Evolutionary conservation across 2,329 filamentous ascomycete genomes (phyloP).

Genomic region (Aspergillus calidoustus): DNA sequence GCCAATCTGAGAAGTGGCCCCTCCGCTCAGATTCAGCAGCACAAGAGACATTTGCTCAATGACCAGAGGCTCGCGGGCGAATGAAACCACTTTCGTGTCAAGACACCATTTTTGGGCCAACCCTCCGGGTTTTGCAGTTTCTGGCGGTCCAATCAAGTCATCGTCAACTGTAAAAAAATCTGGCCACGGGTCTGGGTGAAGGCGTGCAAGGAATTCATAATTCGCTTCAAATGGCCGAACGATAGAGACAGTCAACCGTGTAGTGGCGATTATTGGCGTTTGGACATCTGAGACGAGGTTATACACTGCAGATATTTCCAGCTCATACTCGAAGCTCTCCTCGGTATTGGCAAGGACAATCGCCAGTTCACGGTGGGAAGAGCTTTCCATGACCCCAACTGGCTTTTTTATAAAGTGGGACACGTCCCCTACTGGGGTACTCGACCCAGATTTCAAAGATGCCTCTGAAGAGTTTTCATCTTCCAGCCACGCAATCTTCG

Average conservation of each 20-base stretch:
- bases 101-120: constrained; percentile 82
- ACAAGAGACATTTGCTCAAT: constrained; percentile 69
- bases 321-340: constrained; percentile 63
- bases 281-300: constrained; percentile 77
- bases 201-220: constrained; percentile 80
- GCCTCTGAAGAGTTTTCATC: constrained; percentile 31
- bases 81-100: constrained; percentile 72
- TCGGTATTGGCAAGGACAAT: constrained; percentile 58
- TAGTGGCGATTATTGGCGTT: constrained; percentile 77
- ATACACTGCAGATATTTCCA: constrained; percentile 77
- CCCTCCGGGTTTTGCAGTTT: constrained; percentile 56
- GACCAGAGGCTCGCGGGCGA: constrained; percentile 67
- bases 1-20: constrained; percentile 60
- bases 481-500: constrained; percentile 54
- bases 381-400: constrained; percentile 42
- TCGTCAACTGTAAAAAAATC: constrained; percentile 74
- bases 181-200: constrained; percentile 82
- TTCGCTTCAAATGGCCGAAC: constrained; percentile 88
- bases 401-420: constrained; percentile 39
- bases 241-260: constrained; percentile 71
- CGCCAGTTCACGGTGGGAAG: constrained; percentile 36
- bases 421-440: constrained; percentile 33
- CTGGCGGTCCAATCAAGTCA: constrained; percentile 34
- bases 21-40: constrained; percentile 64
- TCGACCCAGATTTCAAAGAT: constrained; percentile 24